Conservation (phyloP, 2,329 filamentous ascomycete genomes). For the Pestalotiopsis sp. region DNA sequence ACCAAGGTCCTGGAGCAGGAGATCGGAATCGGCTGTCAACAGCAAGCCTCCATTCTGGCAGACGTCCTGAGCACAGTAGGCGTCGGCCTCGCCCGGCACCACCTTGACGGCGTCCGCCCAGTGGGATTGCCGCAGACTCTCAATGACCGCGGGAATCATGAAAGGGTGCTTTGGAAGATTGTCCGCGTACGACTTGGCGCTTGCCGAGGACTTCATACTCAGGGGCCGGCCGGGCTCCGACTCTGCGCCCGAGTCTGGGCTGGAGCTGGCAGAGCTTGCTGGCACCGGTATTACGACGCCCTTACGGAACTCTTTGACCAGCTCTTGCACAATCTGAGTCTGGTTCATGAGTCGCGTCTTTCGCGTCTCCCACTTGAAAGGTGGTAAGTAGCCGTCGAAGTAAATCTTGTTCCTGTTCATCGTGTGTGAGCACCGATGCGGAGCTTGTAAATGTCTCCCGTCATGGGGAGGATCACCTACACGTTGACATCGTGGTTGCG, state of each 20-base stretch:
- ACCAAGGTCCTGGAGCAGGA: conserved; percentile 75
- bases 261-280: no score
- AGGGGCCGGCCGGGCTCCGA: background rate
- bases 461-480: conserved; percentile 48
- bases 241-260: background rate
- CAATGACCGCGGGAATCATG: conserved; percentile 76
- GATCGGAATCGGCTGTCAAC: conserved; percentile 85
- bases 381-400: conserved; percentile 84
- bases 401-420: conserved; percentile 67
- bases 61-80: conserved; percentile 72
- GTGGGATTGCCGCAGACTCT: conserved; percentile 59
- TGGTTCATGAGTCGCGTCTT: conserved; percentile 58
- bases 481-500: conserved; percentile 58
- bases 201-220: background rate
- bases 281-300: background rate
- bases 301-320: conserved; percentile 44
- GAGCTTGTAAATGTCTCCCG: conserved; percentile 24
- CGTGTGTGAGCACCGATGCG: background rate
- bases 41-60: conserved; percentile 57
- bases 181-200: conserved; percentile 21
- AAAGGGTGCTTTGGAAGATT: conserved; percentile 59
- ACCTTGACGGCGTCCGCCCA: conserved; percentile 53
- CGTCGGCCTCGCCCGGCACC: conserved; percentile 84
- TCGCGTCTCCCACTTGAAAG: conserved; percentile 64
- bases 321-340: conserved; percentile 49